These are phyloP conservation scores for Cucurbitaria berberidis DNA, from an alignment of 2,329 filamentous ascomycete species.

Conservation along the genomic window DNA sequence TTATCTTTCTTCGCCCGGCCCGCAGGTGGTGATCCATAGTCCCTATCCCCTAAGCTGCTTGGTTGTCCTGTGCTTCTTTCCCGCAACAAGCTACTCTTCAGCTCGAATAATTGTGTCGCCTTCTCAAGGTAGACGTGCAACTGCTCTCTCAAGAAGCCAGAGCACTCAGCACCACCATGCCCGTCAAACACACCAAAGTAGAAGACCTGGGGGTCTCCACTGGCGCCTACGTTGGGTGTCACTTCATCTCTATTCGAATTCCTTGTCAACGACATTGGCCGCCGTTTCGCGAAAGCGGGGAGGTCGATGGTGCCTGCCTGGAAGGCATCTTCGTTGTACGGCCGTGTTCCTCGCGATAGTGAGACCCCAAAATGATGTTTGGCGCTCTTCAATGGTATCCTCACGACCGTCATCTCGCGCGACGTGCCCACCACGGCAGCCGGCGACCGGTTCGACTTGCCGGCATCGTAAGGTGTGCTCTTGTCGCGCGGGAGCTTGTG, in stretches of 20 bases:
- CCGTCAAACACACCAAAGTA: conserved; percentile 98
- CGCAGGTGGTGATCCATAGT: conserved; percentile 25
- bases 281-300: conserved; percentile 86
- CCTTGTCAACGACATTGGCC: conserved; percentile 68
- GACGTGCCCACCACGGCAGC: conserved; percentile 46
- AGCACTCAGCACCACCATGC: conserved; percentile 89
- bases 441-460: conserved; percentile 45
- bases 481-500: conserved; percentile 88
- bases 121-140: conserved; percentile 90
- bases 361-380: conserved; percentile 94
- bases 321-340: conserved; percentile 91
- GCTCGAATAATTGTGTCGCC: conserved; percentile 74
- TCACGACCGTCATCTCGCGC: conserved; percentile 87
- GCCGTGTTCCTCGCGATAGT: conserved; percentile 78
- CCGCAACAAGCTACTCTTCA: conserved; percentile 72
- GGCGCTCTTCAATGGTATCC: conserved; percentile 89
- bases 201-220: conserved; percentile 93
- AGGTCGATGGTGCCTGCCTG: conserved; percentile 94
- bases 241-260: conserved; percentile 58
- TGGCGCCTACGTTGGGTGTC: conserved; percentile 75
- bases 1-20: conserved; percentile 38
- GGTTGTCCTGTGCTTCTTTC: conserved; percentile 30
- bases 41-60: conserved; percentile 32
- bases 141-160: conserved; percentile 81
- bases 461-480: conserved; percentile 73